Evolutionary conservation across 306 rosid genomes (phyloP).

Genomic region (Begonia peltatifolia): DNA sequence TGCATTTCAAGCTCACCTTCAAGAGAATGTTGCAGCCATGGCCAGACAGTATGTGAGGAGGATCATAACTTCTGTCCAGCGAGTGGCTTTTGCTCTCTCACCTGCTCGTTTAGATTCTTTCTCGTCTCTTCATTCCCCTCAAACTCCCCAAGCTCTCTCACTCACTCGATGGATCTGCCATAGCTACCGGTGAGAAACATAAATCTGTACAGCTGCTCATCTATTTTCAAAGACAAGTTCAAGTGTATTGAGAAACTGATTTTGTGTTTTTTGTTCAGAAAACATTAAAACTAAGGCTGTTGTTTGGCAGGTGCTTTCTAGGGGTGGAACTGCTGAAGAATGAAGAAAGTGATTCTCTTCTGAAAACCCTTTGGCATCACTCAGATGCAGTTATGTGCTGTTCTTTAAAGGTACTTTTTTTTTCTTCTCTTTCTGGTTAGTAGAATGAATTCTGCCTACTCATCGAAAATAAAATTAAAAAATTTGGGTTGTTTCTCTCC

Average conservation of each 20-base stretch:
- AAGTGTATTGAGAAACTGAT: no score
- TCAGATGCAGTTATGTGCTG: slow-evolving; percentile 90
- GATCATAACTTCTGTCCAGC: slow-evolving; percentile 77
- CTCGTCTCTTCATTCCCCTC: slow-evolving; percentile 40
- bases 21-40: slow-evolving; percentile 65
- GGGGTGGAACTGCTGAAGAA: slow-evolving; percentile 61
- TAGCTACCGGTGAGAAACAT: slow-evolving; percentile 20
- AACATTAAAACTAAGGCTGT: no score
- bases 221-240: no score
- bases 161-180: slow-evolving; percentile 70
- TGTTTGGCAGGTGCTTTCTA: slow-evolving; percentile 47
- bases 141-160: slow-evolving; percentile 76
- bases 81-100: slow-evolving; percentile 83
- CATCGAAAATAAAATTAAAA: neutral
- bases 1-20: slow-evolving; percentile 76
- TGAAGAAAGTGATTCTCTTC: slow-evolving; percentile 60
- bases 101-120: slow-evolving; percentile 54
- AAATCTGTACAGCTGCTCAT: no score
- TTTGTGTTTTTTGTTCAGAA: no score
- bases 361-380: slow-evolving; percentile 90
- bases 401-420: slow-evolving; percentile 30
- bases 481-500: neutral
- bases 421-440: neutral
- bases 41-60: slow-evolving; percentile 80
- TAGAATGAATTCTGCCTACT: neutral